Evolutionary conservation across 768 basidiomycete genomes (phyloP).

Genomic region (Tulasnella sp.): DNA sequence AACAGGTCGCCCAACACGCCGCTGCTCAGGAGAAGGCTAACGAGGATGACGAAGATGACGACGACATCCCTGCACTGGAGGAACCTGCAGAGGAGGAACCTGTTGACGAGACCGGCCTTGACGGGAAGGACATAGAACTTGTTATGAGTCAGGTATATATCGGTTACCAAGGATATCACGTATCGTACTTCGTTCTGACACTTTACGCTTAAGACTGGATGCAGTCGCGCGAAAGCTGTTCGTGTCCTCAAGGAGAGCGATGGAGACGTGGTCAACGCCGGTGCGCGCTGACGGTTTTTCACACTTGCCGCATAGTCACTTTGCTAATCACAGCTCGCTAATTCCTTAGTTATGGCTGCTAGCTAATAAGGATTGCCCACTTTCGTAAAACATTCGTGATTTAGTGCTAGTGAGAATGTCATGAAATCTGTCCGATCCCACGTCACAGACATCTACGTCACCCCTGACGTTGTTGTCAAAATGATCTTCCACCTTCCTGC

Average conservation of each 20-base stretch:
- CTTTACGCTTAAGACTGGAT: constrained; percentile 61
- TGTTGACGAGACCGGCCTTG: constrained; percentile 79
- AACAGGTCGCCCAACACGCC: constrained; percentile 53
- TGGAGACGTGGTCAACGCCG: constrained; percentile 93
- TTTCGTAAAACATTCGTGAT: too few species aligned
- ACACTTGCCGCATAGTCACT: not conserved
- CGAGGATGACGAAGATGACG: constrained; percentile 48
- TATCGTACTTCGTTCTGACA: not conserved
- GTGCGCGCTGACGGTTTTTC: constrained; percentile 42
- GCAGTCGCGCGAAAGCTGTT: constrained; percentile 86
- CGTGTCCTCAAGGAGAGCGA: constrained; percentile 82
- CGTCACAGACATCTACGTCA: too few species aligned
- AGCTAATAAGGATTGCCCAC: constrained; percentile 45
- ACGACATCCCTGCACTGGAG: constrained; percentile 78
- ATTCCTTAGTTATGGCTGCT: constrained; percentile 71
- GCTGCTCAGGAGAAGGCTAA: constrained; percentile 34
- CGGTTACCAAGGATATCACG: not conserved
- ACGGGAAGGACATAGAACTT: constrained; percentile 89
- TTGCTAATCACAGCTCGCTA: constrained; percentile 15
- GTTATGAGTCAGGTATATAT: constrained; percentile 53
- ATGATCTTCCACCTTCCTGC: too few species aligned
- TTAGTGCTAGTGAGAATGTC: too few species aligned
- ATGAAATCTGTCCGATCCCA: too few species aligned
- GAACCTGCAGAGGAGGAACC: constrained; percentile 60
- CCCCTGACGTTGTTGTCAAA: too few species aligned